Conservation (phyloP, 2,329 filamentous ascomycete species). For the Zopfia rhizophila region DNA sequence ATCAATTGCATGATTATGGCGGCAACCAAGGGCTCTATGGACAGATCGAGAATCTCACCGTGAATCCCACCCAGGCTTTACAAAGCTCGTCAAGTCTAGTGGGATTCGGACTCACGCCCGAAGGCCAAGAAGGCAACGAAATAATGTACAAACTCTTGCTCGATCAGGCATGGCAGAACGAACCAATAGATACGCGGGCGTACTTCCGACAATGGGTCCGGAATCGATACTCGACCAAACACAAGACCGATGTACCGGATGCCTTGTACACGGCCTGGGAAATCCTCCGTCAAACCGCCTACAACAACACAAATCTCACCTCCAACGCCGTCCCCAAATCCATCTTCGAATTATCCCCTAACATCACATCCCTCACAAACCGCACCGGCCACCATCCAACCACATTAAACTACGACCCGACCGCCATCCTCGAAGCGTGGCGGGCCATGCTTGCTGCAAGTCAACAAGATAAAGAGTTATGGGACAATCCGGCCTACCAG, state of each 20-base stretch:
- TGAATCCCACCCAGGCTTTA: slow-evolving; percentile 59
- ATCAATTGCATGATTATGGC: slow-evolving; percentile 63
- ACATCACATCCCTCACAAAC: slow-evolving; percentile 53
- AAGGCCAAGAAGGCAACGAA: slow-evolving; percentile 65
- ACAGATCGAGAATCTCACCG: slow-evolving; percentile 61
- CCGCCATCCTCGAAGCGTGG: slow-evolving; percentile 53
- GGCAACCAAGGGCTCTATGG: slow-evolving; percentile 63
- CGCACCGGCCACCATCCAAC: slow-evolving; percentile 57
- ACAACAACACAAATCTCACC: slow-evolving; percentile 61
- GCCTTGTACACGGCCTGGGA: slow-evolving; percentile 60
- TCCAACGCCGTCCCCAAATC: slow-evolving; percentile 57
- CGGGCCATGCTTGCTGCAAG: slow-evolving; percentile 52
- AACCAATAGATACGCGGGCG: slow-evolving; percentile 54
- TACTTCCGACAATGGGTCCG: slow-evolving; percentile 62
- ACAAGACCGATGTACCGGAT: slow-evolving; percentile 24
- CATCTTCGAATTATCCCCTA: slow-evolving; percentile 59
- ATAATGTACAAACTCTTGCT: slow-evolving; percentile 63
- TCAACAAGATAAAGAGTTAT: slow-evolving; percentile 44
- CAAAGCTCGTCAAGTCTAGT: slow-evolving; percentile 55
- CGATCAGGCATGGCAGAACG: slow-evolving; percentile 61
- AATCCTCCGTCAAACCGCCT: slow-evolving; percentile 56
- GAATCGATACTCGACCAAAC: slow-evolving; percentile 51
- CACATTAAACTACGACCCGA: slow-evolving; percentile 55
- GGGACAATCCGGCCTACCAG: slow-evolving; percentile 55
- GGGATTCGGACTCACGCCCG: slow-evolving; percentile 61